Base-by-base conservation (phyloP, 2,329 filamentous ascomycete genomes). In the Plenodomus lindquistii region DNA sequence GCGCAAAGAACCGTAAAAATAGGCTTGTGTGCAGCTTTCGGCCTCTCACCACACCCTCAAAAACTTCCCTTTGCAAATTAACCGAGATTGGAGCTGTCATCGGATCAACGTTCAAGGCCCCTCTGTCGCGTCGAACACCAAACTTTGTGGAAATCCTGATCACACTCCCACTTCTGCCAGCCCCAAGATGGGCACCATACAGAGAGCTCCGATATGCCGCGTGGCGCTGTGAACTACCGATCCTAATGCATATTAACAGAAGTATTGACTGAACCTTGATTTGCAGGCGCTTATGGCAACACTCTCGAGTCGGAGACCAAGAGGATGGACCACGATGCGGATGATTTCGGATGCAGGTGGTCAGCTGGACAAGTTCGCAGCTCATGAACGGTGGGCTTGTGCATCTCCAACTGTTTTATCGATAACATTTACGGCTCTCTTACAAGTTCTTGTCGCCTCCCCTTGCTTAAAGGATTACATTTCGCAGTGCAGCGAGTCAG, bases 351-450 rank as follows among this genome's bases (percentile, higher is more conserved):
- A 36, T 16, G 10, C 20, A 19, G 31, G 13, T 16, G 36, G 42
- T 44, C 42, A 44, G 42, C 42, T 44, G 42, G 42, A 44, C 42
- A 24, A 21, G 42, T 39, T 44, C 42, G 42, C 42, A 44, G 42
- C 24, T 46, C 20, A 27, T 27, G 37, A 46, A 46, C 38, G 44
- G 31, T 46, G 38, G 10, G 29, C 20, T 27, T 42, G 16, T 37
- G 20, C 44, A 41, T 17, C 10, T 24, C 19, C 29, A 34, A 15
- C 15, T 17, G 29, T n/a, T 29, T 22, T 20, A 29, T 44, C 24
- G 42, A 18, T 42, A 17, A 18, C 35, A 4, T 8, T 22, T 13
- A 15, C 4, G 27, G 6, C 27, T 31, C 27, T 15, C 15, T 8
- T 31, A 31, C 27, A 7, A 15, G 9, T 31, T 13, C 9, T 11